Evolutionary conservation across 176 grass and related monocot genomes (phyloP).

Genomic region (Melocanna baccifera): DNA sequence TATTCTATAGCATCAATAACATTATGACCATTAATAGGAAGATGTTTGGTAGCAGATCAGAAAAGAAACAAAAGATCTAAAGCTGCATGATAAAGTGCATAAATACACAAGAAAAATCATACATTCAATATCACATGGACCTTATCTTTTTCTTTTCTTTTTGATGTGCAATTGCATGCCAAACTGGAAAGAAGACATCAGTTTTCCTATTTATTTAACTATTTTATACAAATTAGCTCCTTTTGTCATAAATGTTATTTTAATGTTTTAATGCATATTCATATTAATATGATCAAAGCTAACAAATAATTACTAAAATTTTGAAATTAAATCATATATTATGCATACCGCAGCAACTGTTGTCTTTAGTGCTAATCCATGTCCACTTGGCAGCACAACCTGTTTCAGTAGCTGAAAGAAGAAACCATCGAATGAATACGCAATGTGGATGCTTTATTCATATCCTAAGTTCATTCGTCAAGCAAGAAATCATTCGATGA

Average conservation of each 20-base stretch:
- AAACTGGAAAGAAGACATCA: slow-evolving; percentile 9
- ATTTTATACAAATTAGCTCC: background rate
- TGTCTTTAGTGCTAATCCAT: slow-evolving; percentile 92
- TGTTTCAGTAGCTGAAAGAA: slow-evolving; percentile 82
- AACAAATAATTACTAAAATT: slow-evolving; percentile 10
- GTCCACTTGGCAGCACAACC: slow-evolving; percentile 82
- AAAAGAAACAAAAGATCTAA: background rate
- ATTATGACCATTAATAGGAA: background rate
- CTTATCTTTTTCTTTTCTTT: background rate
- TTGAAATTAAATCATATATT: background rate
- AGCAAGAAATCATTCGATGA: background rate
- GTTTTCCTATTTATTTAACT: background rate
- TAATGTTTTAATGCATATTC: background rate
- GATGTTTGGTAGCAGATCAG: background rate
- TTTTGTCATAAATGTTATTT: background rate
- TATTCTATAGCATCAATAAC: background rate
- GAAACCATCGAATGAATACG: slow-evolving; percentile 11
- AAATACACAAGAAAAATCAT: slow-evolving; percentile 31
- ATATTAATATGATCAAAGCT: background rate
- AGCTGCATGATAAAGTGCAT: background rate
- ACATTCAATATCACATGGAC: background rate
- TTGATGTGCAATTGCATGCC: background rate
- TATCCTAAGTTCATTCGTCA: background rate
- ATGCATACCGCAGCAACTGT: slow-evolving; percentile 88
- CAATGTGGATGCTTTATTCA: background rate